These are phyloP conservation scores for Candida sonorensis DNA, from an alignment of 805 yeast species.

Conservation along the genomic window DNA sequence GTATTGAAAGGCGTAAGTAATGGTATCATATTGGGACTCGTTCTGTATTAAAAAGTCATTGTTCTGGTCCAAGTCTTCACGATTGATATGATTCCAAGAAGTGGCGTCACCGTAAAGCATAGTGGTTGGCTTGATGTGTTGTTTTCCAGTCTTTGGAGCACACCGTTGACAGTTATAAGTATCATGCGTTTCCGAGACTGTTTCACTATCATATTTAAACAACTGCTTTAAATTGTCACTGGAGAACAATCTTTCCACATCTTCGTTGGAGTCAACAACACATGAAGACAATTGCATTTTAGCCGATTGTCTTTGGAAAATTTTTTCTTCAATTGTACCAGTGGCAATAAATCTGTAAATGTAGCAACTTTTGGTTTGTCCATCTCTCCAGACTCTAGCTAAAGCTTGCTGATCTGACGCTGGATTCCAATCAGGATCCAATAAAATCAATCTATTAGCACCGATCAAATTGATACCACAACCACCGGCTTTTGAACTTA, in stretches of 20 bases:
- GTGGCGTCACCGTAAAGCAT: slow-evolving; percentile 98
- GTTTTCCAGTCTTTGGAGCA: slow-evolving; percentile 41
- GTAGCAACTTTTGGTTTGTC: slow-evolving; percentile 94
- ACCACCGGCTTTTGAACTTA: slow-evolving; percentile 97
- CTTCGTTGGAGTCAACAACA: slow-evolving; percentile 95
- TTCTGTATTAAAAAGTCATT: slow-evolving; percentile 74
- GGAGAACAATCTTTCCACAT: slow-evolving; percentile 86
- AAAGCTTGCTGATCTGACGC: slow-evolving; percentile 97
- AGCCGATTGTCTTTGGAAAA: slow-evolving; percentile 92
- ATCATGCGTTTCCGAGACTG: slow-evolving; percentile 86
- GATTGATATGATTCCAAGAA: slow-evolving; percentile 89
- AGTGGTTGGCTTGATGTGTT: slow-evolving; percentile 60
- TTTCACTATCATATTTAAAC: slow-evolving; percentile 60
- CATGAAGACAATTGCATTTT: slow-evolving; percentile 88
- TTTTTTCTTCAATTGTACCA: slow-evolving; percentile 94
- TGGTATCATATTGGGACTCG: slow-evolving; percentile 61
- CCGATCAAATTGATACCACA: slow-evolving; percentile 97
- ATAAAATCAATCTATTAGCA: slow-evolving; percentile 79
- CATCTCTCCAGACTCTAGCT: slow-evolving; percentile 98
- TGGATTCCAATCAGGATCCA: slow-evolving; percentile 97
- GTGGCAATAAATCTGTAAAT: slow-evolving; percentile 91
- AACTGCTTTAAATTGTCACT: slow-evolving; percentile 72
- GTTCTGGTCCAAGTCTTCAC: slow-evolving; percentile 50
- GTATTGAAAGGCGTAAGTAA: slow-evolving; percentile 88
- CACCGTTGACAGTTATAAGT: slow-evolving; percentile 88